phyloP scores from a whole-genome alignment of 768 basidiomycete species.

The Suillus spraguei region DNA sequence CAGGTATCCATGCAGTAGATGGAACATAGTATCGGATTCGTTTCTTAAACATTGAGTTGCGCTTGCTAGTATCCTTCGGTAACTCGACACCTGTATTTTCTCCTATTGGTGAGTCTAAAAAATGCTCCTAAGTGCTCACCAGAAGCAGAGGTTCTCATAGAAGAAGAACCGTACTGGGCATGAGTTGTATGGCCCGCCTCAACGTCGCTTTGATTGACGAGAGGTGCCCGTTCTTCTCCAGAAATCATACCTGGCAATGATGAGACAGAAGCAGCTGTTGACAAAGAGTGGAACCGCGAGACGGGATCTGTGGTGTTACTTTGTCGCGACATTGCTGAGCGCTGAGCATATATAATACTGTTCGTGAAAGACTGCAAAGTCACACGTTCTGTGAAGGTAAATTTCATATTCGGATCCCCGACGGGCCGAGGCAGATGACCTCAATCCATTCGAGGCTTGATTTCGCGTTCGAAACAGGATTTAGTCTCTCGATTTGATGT shows the following conservation, averaged over 20 bases:
- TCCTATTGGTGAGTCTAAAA: not conserved
- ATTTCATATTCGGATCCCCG: too few species aligned
- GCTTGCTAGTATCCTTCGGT: slow-evolving; percentile 19
- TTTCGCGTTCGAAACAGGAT: too few species aligned
- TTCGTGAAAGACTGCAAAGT: not conserved
- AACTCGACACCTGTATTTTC: slow-evolving; percentile 10
- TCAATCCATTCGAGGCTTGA: too few species aligned
- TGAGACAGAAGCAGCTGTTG: slow-evolving; percentile 29
- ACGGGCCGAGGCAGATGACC: not conserved
- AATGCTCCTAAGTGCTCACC: slow-evolving; percentile 16
- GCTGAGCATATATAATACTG: not conserved
- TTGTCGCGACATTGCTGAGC: slow-evolving; percentile 14
- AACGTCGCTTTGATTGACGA: slow-evolving; percentile 28
- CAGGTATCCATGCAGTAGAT: slow-evolving; percentile 77
- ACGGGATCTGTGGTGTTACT: not conserved
- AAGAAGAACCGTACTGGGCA: slow-evolving; percentile 22
- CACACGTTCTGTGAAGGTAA: not conserved
- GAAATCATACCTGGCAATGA: slow-evolving; percentile 28
- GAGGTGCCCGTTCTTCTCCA: slow-evolving; percentile 23
- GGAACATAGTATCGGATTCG: slow-evolving; percentile 77
- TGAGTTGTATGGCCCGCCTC: slow-evolving; percentile 23
- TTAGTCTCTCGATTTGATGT: too few species aligned
- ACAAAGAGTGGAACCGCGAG: slow-evolving; percentile 21
- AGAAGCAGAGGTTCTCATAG: slow-evolving; percentile 20
- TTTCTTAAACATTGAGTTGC: slow-evolving; percentile 42